Evolutionary conservation across 768 basidiomycete species (phyloP), one percentile per base, ranked within the genome.

Genomic region (Mycena galopus): DNA sequence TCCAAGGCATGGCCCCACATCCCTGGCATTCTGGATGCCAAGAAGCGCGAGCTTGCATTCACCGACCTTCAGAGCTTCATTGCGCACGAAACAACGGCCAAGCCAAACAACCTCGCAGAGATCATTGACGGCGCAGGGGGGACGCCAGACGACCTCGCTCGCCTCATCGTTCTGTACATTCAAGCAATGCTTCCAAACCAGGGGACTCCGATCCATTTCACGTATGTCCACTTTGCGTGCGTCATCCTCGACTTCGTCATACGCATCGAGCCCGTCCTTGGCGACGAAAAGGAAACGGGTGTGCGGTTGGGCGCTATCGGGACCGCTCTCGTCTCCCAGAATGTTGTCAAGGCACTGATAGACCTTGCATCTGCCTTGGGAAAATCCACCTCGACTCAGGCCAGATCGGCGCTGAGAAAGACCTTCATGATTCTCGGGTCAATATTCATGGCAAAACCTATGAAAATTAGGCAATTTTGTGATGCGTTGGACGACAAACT

Each of bases 91-190:
- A 39, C 2, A 4, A 2, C 16, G 9, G 30, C 51, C 4, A 53
- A 69, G 11, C 59, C 59, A 1, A 8, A 3, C 21, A 27, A 42
- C 32, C 27, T 69, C 3, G 35, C 37, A 0, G 68, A 69, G 23
- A 14, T 69, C 1, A 32, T 63, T 10, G 61, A 69, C 19, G 68
- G 68, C 14, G 68, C 68, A 25, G 68, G 68, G 11, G 67, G 67
- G 3, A 61, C 59, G 6, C 25, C 55, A 1, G 33, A 53, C 2
- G n/a, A 69, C 29, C 27, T 61, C 37, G 50, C 67, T 7, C n/a
- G 29, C 16, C 67, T 69, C 9, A 39, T 69, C 16, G 59, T 69
- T 2, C 21, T 39, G 0, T 61, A 53, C 21, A 30, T 69, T 16
- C 14, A 42, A 9, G 50, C 32, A 1, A 25, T 69, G 33, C 12